Percentiles rank a stretch among this genome's conserved stretches.
Evolutionary conservation across 2,329 filamentous ascomycete genomes (phyloP).

Genomic region (Beauveria varroae): DNA sequence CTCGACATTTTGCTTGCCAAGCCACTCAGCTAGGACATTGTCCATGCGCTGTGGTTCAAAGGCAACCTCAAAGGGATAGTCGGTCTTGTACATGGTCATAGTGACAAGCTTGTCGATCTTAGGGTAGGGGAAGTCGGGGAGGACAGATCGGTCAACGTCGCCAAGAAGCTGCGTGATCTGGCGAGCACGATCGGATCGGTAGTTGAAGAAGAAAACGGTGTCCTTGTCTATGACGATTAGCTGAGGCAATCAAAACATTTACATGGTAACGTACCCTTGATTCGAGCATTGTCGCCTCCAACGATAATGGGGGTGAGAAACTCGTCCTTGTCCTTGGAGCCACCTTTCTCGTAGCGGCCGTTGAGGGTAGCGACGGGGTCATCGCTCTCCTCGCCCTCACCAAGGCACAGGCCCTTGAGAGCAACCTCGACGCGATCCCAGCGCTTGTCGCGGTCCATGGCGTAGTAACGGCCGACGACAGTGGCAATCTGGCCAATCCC

Average conservation of each 20-base stretch:
- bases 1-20: conserved; percentile 79
- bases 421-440: conserved; percentile 93
- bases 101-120: conserved; percentile 79
- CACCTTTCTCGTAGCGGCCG: conserved; percentile 73
- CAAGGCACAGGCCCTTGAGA: conserved; percentile 75
- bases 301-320: conserved; percentile 98
- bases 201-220: conserved; percentile 99
- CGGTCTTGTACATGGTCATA: conserved; percentile 97
- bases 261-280: conserved; percentile 56
- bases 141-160: conserved; percentile 82
- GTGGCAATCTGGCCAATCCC: conserved; percentile 84
- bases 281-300: conserved; percentile 74
- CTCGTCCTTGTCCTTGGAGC: conserved; percentile 73
- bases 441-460: conserved; percentile 99
- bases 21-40: conserved; percentile 96
- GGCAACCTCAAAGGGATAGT: conserved; percentile 86
- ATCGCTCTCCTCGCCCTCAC: conserved; percentile 77
- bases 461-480: conserved; percentile 91
- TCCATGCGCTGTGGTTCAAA: conserved; percentile 95
- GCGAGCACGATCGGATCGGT: conserved; percentile 93
- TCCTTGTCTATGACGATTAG: conserved; percentile 59
- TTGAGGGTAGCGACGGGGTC: conserved; percentile 84
- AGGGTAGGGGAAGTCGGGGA: conserved; percentile 87
- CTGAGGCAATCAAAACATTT: neutral
- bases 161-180: conserved; percentile 94